These are phyloP conservation scores for Hydnomerulius pinastri DNA, from an alignment of 768 basidiomycete species.

Conservation along the genomic window DNA sequence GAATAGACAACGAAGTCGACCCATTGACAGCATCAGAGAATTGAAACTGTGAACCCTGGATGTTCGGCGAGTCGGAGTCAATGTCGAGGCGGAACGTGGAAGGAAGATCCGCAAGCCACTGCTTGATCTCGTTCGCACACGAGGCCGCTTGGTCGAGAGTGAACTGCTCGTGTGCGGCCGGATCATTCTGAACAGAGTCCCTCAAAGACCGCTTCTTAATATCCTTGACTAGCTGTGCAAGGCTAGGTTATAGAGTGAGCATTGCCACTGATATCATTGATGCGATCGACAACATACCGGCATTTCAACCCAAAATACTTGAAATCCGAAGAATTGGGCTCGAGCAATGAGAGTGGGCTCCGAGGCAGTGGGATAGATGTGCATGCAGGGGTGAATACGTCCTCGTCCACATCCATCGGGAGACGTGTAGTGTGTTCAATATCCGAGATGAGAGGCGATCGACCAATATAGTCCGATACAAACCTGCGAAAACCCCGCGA, in stretches of 20 bases:
- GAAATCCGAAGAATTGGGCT: slow-evolving; percentile 37
- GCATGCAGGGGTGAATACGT: slow-evolving; percentile 48
- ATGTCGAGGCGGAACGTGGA: slow-evolving; percentile 46
- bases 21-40: slow-evolving; percentile 3
- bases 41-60: slow-evolving; percentile 7
- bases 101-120: slow-evolving; percentile 57
- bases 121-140: slow-evolving; percentile 57
- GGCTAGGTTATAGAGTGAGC: slow-evolving; percentile 36
- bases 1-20: slow-evolving; percentile 6
- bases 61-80: slow-evolving; percentile 29
- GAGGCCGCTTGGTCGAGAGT: slow-evolving; percentile 63
- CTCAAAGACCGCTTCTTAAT: slow-evolving; percentile 54
- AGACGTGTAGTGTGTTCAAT: slow-evolving; percentile 55
- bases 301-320: slow-evolving; percentile 60
- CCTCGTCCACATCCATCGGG: slow-evolving; percentile 60
- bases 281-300: slow-evolving; percentile 42
- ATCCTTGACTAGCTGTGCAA: slow-evolving; percentile 63
- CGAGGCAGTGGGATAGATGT: slow-evolving; percentile 44
- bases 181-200: slow-evolving; percentile 37
- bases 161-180: slow-evolving; percentile 31
- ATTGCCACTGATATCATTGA: neutral
- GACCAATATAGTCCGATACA: slow-evolving; percentile 66
- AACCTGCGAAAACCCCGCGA: slow-evolving; percentile 46
- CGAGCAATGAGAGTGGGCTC: slow-evolving; percentile 22
- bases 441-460: slow-evolving; percentile 59